A percentile compares a stretch with the other conserved stretches of the same genome.
phyloP scores from a whole-genome alignment of 805 yeast species.

The Kodamaea laetipori region DNA sequence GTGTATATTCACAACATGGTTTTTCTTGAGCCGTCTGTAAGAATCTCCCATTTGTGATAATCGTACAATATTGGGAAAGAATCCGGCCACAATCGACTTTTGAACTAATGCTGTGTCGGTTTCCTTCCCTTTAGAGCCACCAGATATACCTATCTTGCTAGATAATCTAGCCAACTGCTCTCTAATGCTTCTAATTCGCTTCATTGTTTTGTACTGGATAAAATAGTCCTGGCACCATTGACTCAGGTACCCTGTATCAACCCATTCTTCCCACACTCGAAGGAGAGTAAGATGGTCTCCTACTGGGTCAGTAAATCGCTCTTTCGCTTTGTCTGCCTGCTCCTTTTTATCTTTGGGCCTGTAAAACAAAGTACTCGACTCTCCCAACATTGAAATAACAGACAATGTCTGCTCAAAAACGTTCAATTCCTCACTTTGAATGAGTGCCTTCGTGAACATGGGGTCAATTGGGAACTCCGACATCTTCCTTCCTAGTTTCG shows the following conservation, averaged over 20 bases:
- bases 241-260: constrained; percentile 60
- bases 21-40: constrained; percentile 64
- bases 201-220: constrained; percentile 72
- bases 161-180: constrained; percentile 68
- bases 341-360: constrained; percentile 68
- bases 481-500: constrained; percentile 80
- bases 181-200: constrained; percentile 67
- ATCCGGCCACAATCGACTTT: constrained; percentile 65
- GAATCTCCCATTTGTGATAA: constrained; percentile 65
- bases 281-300: constrained; percentile 84
- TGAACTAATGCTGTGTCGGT: constrained; percentile 36
- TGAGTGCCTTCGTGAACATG: constrained; percentile 74
- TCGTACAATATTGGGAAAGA: constrained; percentile 65
- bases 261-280: constrained; percentile 79
- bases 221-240: constrained; percentile 88
- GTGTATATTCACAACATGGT: constrained; percentile 76
- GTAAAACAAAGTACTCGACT: constrained; percentile 67
- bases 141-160: constrained; percentile 48
- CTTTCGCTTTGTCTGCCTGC: constrained; percentile 64
- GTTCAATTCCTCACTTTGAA: constrained; percentile 58
- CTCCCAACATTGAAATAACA: constrained; percentile 82
- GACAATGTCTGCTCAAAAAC: constrained; percentile 72
- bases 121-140: constrained; percentile 16
- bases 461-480: constrained; percentile 93
- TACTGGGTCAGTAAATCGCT: constrained; percentile 52